Evolutionary conservation across 1,284 basidiomycete genomes (phyloP).

Genomic region (Trichosporon ovoides): DNA sequence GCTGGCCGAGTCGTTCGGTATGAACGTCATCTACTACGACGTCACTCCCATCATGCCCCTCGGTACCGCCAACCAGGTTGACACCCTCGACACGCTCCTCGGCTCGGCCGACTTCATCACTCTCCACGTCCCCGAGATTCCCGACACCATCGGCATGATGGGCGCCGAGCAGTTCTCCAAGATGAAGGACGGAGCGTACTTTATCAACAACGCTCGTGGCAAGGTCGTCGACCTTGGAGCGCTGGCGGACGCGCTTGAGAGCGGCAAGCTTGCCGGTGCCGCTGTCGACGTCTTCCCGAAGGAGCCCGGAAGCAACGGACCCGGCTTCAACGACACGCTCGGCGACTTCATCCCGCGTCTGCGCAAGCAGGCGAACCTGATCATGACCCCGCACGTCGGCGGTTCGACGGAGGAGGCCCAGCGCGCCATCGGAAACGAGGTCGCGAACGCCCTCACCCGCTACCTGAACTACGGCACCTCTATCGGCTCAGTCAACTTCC

Average conservation of each 20-base stretch:
- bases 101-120: conserved; percentile 85
- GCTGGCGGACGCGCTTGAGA: conserved; percentile 72
- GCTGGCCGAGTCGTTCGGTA: conserved; percentile 91
- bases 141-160: conserved; percentile 96
- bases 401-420: conserved; percentile 99
- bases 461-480: conserved; percentile 93
- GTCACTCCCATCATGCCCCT: conserved; percentile 97
- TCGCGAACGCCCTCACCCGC: conserved; percentile 73
- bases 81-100: conserved; percentile 74
- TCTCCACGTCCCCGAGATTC: conserved; percentile 92
- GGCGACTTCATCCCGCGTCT: conserved; percentile 75
- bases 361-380: conserved; percentile 73
- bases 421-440: conserved; percentile 94
- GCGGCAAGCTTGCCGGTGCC: conserved; percentile 83
- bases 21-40: conserved; percentile 95
- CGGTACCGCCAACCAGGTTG: conserved; percentile 84
- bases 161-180: conserved; percentile 66
- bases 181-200: conserved; percentile 94
- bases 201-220: conserved; percentile 97
- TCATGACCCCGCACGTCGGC: conserved; percentile 96
- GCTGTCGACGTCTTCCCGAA: conserved; percentile 93
- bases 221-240: conserved; percentile 92
- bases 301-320: conserved; percentile 87
- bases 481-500: conserved; percentile 94
- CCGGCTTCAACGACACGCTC: conserved; percentile 73